These are phyloP conservation scores for Elymus sibiricus DNA, from an alignment of 176 grass and related monocot genomes.

Conservation along the genomic window DNA sequence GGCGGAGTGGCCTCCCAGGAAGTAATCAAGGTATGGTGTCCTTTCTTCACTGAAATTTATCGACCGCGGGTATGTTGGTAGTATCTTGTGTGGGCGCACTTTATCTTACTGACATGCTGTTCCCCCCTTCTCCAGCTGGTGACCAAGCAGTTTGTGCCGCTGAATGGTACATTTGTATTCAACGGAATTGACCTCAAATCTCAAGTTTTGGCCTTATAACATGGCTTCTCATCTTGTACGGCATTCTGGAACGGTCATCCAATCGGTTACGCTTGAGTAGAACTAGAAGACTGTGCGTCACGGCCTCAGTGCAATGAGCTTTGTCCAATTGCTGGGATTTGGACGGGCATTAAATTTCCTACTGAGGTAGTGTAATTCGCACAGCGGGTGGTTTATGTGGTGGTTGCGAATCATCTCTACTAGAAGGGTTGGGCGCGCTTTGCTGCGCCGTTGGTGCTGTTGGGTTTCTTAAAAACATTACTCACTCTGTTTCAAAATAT, in stretches of 20 bases:
- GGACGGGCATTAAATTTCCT: neutral
- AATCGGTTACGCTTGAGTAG: neutral
- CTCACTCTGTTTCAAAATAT: too few relatives aligned
- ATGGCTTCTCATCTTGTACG: neutral
- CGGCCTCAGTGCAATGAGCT: neutral
- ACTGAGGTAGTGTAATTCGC: neutral
- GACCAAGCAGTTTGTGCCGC: constrained; percentile 86
- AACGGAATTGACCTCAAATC: constrained; percentile 96
- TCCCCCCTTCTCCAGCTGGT: constrained; percentile 53
- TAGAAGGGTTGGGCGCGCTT: too few relatives aligned
- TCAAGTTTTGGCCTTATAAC: constrained; percentile 66
- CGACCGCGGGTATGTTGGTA: neutral
- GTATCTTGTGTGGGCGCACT: neutral
- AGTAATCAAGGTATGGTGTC: constrained; percentile 72
- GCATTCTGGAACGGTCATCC: neutral
- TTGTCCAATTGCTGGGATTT: neutral
- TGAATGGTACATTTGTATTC: constrained; percentile 77
- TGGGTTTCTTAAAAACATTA: too few relatives aligned
- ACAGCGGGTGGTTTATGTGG: neutral
- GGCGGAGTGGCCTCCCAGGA: constrained; percentile 85
- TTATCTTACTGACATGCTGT: neutral
- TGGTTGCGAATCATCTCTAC: neutral
- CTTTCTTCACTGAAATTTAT: neutral
- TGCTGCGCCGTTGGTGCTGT: too few relatives aligned
- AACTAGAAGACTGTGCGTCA: neutral